These are phyloP conservation scores for Pleurotus djamor DNA, from an alignment of 768 basidiomycete species.

Conservation along the genomic window DNA sequence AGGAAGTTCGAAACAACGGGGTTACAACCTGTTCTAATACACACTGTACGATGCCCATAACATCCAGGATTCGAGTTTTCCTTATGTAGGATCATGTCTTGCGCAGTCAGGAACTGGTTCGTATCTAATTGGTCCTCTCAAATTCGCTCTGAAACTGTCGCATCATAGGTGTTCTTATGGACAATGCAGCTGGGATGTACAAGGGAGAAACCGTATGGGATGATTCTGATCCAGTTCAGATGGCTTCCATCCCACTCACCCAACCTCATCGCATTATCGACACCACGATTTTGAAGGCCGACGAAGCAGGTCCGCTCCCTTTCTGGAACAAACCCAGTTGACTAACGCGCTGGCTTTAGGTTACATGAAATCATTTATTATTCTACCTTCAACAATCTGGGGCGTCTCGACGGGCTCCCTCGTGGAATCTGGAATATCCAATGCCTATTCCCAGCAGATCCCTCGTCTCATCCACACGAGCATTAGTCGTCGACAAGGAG, in stretches of 20 bases:
- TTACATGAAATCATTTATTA: conserved; percentile 48
- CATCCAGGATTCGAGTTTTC: neutral
- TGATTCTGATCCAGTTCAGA: conserved; percentile 42
- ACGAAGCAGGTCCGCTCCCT: conserved; percentile 36
- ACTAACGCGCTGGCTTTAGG: conserved; percentile 23
- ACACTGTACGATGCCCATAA: conserved; percentile 44
- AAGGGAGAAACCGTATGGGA: conserved; percentile 39
- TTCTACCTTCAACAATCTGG: conserved; percentile 59
- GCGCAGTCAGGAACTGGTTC: conserved; percentile 48
- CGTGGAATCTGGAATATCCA: conserved; percentile 49
- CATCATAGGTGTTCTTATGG: conserved; percentile 18
- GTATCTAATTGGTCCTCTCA: conserved; percentile 18
- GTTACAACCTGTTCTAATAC: conserved; percentile 47
- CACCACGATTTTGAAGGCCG: conserved; percentile 40
- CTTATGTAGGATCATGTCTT: neutral
- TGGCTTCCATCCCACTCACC: conserved; percentile 41
- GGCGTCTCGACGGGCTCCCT: conserved; percentile 48
- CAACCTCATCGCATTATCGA: conserved; percentile 54
- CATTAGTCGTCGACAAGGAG: conserved; percentile 16
- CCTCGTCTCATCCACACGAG: conserved; percentile 18
- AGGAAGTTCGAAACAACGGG: conserved; percentile 39
- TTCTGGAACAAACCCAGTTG: neutral
- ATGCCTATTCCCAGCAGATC: conserved; percentile 26
- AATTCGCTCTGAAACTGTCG: neutral
- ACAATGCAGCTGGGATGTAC: conserved; percentile 40